phyloP scores from a whole-genome alignment of 139 green algal species.

The Dunaliella sp. region DNA sequence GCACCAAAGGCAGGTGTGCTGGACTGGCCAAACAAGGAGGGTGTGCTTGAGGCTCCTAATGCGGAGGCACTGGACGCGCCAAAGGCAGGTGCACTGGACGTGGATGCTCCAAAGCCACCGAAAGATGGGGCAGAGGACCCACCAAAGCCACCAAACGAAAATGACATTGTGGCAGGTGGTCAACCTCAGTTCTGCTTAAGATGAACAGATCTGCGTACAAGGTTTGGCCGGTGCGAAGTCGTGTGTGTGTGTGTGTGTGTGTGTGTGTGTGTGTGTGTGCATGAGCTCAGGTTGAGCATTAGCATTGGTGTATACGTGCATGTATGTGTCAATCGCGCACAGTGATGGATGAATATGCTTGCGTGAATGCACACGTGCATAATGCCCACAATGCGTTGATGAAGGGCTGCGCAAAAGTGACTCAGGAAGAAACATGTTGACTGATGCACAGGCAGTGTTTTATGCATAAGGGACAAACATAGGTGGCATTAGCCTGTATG shows the following conservation, averaged over 20 bases:
- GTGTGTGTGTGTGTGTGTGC: background rate
- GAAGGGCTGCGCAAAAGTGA: no score
- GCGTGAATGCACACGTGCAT: no score
- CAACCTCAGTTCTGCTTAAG: background rate
- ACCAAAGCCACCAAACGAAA: background rate
- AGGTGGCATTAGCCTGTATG: no score
- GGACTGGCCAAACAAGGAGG: conserved; percentile 1
- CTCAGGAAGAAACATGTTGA: background rate
- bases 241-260: background rate
- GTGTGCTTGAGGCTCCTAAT: conserved; percentile 19
- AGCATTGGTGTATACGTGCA: background rate
- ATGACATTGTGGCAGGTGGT: background rate
- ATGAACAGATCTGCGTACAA: background rate
- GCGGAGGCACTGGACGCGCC: conserved; percentile 1
- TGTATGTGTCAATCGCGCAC: no score
- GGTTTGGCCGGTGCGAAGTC: background rate
- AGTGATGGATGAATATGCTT: background rate
- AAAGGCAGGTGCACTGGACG: conserved; percentile 6
- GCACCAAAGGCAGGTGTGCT: conserved; percentile 8
- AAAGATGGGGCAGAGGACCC: background rate
- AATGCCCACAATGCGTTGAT: no score
- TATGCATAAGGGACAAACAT: no score
- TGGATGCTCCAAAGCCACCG: background rate
- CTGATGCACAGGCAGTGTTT: background rate
- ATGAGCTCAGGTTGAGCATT: background rate